A percentile compares a stretch with the other conserved stretches of the same genome.
Conservation (phyloP, 148 eudicot species). For the Spergularia bocconei region DNA sequence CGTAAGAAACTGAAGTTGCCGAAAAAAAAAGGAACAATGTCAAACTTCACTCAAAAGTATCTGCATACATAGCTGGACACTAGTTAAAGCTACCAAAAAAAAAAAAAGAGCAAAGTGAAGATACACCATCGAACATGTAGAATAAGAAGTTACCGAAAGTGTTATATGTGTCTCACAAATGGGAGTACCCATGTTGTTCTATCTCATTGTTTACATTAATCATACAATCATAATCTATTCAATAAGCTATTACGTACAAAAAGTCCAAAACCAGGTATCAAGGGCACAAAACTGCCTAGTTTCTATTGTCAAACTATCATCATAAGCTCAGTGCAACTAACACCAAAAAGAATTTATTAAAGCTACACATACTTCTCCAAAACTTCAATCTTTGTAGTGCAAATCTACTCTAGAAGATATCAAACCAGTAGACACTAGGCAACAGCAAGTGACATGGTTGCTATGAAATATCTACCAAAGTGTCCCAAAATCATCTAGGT, state of each 20-base stretch:
- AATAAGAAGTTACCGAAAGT: too few relatives aligned
- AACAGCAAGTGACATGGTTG: neutral
- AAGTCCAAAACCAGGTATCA: neutral
- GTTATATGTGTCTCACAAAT: neutral
- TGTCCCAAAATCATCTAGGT: neutral
- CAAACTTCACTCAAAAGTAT: neutral
- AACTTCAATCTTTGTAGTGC: too few relatives aligned
- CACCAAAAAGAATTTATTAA: too few relatives aligned
- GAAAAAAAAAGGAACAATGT: neutral
- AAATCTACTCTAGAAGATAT: too few relatives aligned
- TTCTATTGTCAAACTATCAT: too few relatives aligned
- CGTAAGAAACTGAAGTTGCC: slow-evolving; percentile 53
- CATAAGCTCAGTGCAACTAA: too few relatives aligned
- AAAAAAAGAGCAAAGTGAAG: neutral
- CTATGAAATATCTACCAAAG: neutral
- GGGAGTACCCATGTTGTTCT: neutral
- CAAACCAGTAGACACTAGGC: neutral
- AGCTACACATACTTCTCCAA: too few relatives aligned
- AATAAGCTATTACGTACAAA: too few relatives aligned
- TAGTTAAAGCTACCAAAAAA: slow-evolving; percentile 7
- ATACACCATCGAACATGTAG: too few relatives aligned
- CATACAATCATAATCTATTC: neutral
- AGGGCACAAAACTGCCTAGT: neutral
- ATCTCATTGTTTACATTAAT: neutral
- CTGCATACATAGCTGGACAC: neutral